Conservation (phyloP, 148 eudicot species). For the Rhododendron molle region DNA sequence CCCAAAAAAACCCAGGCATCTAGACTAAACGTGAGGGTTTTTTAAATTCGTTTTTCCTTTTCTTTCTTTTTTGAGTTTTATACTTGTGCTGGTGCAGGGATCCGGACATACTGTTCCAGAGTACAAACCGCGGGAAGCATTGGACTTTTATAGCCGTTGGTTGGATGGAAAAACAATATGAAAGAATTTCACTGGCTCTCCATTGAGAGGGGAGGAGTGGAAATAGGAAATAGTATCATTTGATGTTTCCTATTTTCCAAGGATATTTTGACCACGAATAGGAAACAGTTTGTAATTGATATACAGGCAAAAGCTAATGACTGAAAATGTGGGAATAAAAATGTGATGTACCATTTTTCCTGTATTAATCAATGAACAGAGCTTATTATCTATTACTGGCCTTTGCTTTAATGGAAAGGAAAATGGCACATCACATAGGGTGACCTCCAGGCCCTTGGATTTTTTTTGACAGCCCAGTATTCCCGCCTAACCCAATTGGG, state of each 20-base stretch:
- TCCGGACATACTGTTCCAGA: slow-evolving; percentile 86
- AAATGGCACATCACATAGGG: neutral
- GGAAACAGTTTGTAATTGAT: neutral
- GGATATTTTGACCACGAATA: neutral
- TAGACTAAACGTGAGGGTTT: neutral
- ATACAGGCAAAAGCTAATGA: neutral
- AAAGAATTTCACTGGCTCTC: slow-evolving; percentile 1
- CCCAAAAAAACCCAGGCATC: neutral
- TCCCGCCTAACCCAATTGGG: too few species aligned
- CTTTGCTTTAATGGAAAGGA: neutral
- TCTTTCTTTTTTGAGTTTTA: neutral
- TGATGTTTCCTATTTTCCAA: neutral
- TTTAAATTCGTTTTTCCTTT: neutral
- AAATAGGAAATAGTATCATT: neutral
- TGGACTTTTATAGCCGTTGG: slow-evolving; percentile 57
- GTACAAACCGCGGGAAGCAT: slow-evolving; percentile 70
- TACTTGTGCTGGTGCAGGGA: slow-evolving; percentile 42
- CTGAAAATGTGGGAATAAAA: neutral
- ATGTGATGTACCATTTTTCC: neutral
- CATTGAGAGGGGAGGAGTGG: neutral
- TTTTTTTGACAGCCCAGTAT: too few species aligned
- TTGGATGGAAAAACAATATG: slow-evolving; percentile 44
- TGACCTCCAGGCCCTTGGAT: too few species aligned
- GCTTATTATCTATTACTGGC: neutral
- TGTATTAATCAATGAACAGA: neutral